Evolutionary conservation across 805 yeast genomes (phyloP).

Genomic region (Kuraishia ogatae): DNA sequence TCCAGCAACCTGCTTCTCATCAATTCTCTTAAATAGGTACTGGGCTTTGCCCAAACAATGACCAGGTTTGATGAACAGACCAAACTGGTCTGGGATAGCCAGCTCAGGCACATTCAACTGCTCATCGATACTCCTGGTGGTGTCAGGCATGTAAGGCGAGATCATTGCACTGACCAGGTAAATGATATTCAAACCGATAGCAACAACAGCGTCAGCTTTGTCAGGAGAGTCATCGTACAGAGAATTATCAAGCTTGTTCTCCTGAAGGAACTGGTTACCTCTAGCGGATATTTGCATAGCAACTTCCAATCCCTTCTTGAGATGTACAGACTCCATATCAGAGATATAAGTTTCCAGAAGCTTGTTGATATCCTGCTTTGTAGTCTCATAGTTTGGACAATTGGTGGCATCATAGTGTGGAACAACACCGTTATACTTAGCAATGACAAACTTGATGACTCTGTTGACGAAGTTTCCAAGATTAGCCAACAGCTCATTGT

Average conservation of each 20-base stretch:
- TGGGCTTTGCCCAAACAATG: constrained; percentile 88
- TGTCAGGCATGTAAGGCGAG: constrained; percentile 87
- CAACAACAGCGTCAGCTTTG: constrained; percentile 85
- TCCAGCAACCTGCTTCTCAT: constrained; percentile 75
- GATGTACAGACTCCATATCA: constrained; percentile 69
- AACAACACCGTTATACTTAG: constrained; percentile 87
- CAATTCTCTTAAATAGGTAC: constrained; percentile 87
- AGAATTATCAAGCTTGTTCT: constrained; percentile 87
- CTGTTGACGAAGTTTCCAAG: constrained; percentile 96
- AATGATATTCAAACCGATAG: constrained; percentile 81
- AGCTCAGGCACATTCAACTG: constrained; percentile 80
- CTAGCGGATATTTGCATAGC: constrained; percentile 89
- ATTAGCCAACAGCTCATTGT: constrained; percentile 89
- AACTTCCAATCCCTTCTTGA: constrained; percentile 83
- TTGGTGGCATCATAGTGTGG: constrained; percentile 51
- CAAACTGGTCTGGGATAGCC: constrained; percentile 68
- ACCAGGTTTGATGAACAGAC: constrained; percentile 60
- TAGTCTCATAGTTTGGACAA: constrained; percentile 36
- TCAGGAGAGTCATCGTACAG: constrained; percentile 69
- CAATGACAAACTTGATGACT: constrained; percentile 78
- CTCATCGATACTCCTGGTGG: constrained; percentile 57
- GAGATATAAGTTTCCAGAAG: constrained; percentile 54
- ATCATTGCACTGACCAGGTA: constrained; percentile 79
- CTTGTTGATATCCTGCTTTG: constrained; percentile 49
- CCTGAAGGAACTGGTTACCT: constrained; percentile 94